phyloP scores from a whole-genome alignment of 164 flowering plant species.

The Magnolia changhungtana region DNA sequence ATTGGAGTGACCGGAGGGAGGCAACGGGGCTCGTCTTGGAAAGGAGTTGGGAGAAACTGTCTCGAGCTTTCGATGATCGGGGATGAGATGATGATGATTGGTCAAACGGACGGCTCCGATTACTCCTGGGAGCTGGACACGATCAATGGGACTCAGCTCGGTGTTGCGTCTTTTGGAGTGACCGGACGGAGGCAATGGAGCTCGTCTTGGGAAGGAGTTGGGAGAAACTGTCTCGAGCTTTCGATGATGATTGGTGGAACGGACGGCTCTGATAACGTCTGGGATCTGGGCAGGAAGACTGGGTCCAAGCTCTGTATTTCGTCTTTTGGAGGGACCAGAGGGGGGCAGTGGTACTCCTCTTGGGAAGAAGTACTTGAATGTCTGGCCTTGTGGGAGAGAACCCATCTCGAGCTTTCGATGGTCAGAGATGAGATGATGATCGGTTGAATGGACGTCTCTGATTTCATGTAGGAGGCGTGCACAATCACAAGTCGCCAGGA shows the following conservation, averaged over 20 bases:
- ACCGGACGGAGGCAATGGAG: too few species aligned
- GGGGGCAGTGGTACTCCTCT: too few species aligned
- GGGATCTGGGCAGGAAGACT: too few species aligned
- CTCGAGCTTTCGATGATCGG: background rate
- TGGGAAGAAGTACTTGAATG: background rate
- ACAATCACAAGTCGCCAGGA: too few species aligned
- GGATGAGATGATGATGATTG: background rate
- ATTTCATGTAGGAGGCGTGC: too few species aligned
- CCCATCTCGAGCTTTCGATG: background rate
- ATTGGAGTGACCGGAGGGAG: slow-evolving; percentile 1
- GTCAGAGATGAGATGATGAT: background rate
- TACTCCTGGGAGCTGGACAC: too few species aligned
- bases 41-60: background rate
- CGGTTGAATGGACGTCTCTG: background rate
- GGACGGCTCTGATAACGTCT: background rate
- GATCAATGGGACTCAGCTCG: too few species aligned
- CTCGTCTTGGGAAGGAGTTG: too few species aligned
- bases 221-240: too few species aligned
- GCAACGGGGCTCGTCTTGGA: background rate
- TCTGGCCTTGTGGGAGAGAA: background rate
- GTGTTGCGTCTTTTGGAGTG: too few species aligned
- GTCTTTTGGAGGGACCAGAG: too few species aligned
- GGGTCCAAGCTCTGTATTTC: too few species aligned
- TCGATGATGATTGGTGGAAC: background rate
- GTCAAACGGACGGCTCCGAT: background rate